A percentile compares a stretch with the other conserved stretches of the same genome.
Conservation (phyloP, 495 filamentous ascomycete species). For the Penicillium samsonianum region DNA sequence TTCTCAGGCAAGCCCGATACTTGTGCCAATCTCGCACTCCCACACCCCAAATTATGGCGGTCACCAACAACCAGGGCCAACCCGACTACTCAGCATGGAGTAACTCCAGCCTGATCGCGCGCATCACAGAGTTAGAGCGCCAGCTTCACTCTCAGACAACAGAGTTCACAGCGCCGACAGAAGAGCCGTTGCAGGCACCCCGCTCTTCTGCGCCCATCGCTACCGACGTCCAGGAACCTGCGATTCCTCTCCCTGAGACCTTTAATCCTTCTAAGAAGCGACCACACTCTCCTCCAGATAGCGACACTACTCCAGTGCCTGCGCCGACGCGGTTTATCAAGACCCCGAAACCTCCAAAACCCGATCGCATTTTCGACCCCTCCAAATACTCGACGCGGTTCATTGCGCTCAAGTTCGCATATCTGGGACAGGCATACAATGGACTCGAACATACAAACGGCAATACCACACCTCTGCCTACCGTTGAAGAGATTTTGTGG, state of each 20-base stretch:
- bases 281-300: conserved; percentile 19
- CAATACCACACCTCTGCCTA: conserved; percentile 66
- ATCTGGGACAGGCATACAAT: conserved; percentile 86
- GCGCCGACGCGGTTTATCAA: conserved; percentile 34
- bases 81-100: conserved; percentile 63
- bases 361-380: conserved; percentile 63
- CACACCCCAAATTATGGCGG: conserved; percentile 20
- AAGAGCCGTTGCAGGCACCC: conserved; percentile 9
- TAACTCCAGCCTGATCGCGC: conserved; percentile 62
- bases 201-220: conserved; percentile 17
- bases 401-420: conserved; percentile 91
- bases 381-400: conserved; percentile 78
- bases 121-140: conserved; percentile 65
- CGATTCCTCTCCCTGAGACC: conserved; percentile 20
- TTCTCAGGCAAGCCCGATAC: conserved; percentile 15
- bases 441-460: conserved; percentile 81
- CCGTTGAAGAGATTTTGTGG: conserved; percentile 90
- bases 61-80: conserved; percentile 15
- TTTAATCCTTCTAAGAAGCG: conserved; percentile 24
- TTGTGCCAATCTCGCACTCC: conserved; percentile 15
- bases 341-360: conserved; percentile 9
- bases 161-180: conserved; percentile 35
- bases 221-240: conserved; percentile 26
- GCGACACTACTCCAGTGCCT: conserved; percentile 32
- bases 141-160: conserved; percentile 53